Evolutionary conservation across 192 early-diverging fungal species (phyloP).

Genomic region (Podila epigama): DNA sequence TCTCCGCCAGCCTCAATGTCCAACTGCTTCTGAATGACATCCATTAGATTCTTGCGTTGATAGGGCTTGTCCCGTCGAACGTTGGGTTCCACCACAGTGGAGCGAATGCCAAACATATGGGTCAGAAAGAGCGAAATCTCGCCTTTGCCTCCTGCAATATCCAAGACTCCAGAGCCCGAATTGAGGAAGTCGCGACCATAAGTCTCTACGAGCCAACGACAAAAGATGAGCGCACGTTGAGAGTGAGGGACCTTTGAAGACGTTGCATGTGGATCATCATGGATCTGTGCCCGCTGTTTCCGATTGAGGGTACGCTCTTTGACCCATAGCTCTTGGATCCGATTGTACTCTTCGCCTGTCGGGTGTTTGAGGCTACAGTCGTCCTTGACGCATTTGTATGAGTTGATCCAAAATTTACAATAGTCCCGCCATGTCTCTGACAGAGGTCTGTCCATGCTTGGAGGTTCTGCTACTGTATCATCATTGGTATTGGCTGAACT

Average conservation of each 20-base stretch:
- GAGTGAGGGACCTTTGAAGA: slow-evolving; percentile 56
- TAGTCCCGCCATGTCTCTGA: slow-evolving; percentile 22
- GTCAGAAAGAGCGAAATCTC: slow-evolving; percentile 56
- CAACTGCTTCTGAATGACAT: slow-evolving; percentile 29
- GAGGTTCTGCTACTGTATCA: not conserved
- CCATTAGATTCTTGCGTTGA: slow-evolving; percentile 27
- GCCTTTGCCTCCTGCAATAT: slow-evolving; percentile 67
- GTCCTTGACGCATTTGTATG: slow-evolving; percentile 16
- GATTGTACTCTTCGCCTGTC: slow-evolving; percentile 5
- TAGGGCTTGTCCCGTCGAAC: slow-evolving; percentile 37
- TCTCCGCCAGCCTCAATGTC: slow-evolving; percentile 40
- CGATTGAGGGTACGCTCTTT: slow-evolving; percentile 42
- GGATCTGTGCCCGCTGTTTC: slow-evolving; percentile 28
- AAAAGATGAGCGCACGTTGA: slow-evolving; percentile 57
- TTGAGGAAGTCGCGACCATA: slow-evolving; percentile 49
- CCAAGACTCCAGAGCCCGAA: slow-evolving; percentile 54
- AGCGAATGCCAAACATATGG: slow-evolving; percentile 53
- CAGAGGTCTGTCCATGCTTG: not conserved
- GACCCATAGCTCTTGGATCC: slow-evolving; percentile 32
- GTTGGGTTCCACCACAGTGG: slow-evolving; percentile 61
- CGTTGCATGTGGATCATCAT: slow-evolving; percentile 50
- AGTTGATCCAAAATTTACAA: slow-evolving; percentile 51
- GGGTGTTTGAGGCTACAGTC: slow-evolving; percentile 26
- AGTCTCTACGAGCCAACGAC: slow-evolving; percentile 53
- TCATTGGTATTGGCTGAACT: no score